These are phyloP conservation scores for Pouteria glomerata DNA, from an alignment of 148 eudicot genomes.

Conservation along the genomic window DNA sequence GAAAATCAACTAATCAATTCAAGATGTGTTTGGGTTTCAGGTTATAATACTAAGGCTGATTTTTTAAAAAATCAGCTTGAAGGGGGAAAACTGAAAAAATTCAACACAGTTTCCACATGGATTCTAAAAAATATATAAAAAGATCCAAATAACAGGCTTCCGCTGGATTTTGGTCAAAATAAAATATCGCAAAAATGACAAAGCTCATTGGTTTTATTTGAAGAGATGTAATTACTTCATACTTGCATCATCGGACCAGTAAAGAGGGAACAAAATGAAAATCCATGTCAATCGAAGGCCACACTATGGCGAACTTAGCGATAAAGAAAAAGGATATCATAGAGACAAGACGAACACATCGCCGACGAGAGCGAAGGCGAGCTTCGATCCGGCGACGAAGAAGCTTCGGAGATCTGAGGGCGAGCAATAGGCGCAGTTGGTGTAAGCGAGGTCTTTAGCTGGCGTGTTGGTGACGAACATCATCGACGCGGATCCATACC, in stretches of 20 bases:
- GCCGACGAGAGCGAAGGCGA: constrained; percentile 39
- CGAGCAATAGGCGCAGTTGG: constrained; percentile 59
- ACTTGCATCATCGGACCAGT: neutral
- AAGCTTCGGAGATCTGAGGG: constrained; percentile 44
- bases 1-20: too few species aligned
- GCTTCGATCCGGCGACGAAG: constrained; percentile 44
- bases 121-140: too few species aligned
- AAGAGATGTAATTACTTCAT: too few species aligned
- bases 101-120: too few species aligned
- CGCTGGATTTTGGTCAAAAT: too few species aligned
- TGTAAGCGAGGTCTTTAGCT: constrained; percentile 46
- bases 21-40: too few species aligned
- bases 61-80: too few species aligned
- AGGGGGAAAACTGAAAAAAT: too few species aligned
- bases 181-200: too few species aligned
- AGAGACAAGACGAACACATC: constrained; percentile 55
- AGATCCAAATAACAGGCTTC: too few species aligned
- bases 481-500: constrained; percentile 14
- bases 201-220: too few species aligned
- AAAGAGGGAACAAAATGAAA: neutral
- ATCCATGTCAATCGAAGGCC: neutral
- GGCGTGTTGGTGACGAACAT: constrained; percentile 85
- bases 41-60: too few species aligned
- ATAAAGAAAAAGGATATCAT: constrained; percentile 50
- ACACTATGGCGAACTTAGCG: neutral